phyloP scores from a whole-genome alignment of 495 filamentous ascomycete genomes.

The Monascus purpureus region DNA sequence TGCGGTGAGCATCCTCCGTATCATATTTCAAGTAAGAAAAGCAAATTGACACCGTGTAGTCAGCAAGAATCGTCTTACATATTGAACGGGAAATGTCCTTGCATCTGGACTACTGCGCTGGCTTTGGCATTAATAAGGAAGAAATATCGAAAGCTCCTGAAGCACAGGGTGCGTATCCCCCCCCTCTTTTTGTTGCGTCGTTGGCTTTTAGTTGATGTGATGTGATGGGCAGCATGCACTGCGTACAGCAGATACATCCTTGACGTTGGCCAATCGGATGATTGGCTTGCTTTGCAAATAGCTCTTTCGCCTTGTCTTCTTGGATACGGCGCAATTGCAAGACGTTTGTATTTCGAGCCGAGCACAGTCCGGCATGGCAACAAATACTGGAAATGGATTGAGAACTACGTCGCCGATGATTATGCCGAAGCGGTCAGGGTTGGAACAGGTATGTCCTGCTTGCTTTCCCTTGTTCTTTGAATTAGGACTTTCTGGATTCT shows the following conservation, averaged over 20 bases:
- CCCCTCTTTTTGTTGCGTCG: not conserved
- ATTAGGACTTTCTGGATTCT: slow-evolving; percentile 10
- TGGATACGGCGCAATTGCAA: slow-evolving; percentile 69
- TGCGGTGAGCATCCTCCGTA: slow-evolving; percentile 32
- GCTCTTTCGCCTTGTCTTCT: slow-evolving; percentile 74
- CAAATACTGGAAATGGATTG: slow-evolving; percentile 80
- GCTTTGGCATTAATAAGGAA: slow-evolving; percentile 62
- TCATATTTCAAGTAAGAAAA: no score
- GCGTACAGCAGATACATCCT: slow-evolving; percentile 61
- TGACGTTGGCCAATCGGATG: slow-evolving; percentile 74
- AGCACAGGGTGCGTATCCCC: slow-evolving; percentile 42
- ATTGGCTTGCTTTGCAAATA: slow-evolving; percentile 72
- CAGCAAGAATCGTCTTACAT: slow-evolving; percentile 55
- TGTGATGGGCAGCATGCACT: slow-evolving; percentile 21
- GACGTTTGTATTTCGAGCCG: slow-evolving; percentile 43
- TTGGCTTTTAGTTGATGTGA: slow-evolving; percentile 56
- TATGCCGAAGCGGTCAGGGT: slow-evolving; percentile 54
- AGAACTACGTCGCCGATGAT: slow-evolving; percentile 70
- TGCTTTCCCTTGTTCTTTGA: not conserved
- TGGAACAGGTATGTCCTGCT: slow-evolving; percentile 56
- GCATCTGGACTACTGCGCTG: slow-evolving; percentile 65
- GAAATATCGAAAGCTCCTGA: slow-evolving; percentile 64
- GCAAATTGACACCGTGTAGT: no score
- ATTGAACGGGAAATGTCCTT: slow-evolving; percentile 67
- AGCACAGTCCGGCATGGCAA: slow-evolving; percentile 50